Percentiles rank a stretch among this genome's conserved stretches.
These are phyloP conservation scores for slime mould (Dictyostelium discoideum) DNA, from an alignment of 78 protist species.

Conservation along the genomic window DNA sequence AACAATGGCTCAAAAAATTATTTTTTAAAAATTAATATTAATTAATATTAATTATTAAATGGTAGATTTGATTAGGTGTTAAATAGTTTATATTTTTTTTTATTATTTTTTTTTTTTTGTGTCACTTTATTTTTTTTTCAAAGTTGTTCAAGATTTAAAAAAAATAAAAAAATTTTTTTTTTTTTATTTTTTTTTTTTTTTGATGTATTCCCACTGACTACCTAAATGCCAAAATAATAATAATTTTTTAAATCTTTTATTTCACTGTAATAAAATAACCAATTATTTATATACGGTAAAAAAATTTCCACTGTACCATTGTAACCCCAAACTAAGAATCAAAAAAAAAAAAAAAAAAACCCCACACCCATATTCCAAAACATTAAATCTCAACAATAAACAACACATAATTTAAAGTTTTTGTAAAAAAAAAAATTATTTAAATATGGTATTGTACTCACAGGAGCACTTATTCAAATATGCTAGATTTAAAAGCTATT, in stretches of 20 bases:
- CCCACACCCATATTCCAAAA: not conserved
- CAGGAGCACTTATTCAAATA: not conserved
- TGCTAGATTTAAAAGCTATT: not conserved
- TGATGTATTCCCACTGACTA: not conserved
- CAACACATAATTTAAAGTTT: not conserved
- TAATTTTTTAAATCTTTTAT: not conserved
- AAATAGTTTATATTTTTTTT: not conserved
- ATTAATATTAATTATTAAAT: too few species aligned
- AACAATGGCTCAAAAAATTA: not conserved
- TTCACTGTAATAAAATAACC: not conserved
- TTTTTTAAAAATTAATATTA: too few species aligned
- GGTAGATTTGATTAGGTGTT: not conserved
- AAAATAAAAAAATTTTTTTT: too few species aligned
- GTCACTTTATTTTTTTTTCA: too few species aligned
- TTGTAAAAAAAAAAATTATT: too few species aligned
- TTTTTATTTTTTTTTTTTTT: not conserved
- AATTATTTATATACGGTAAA: too few species aligned
- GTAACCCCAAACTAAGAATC: not conserved
- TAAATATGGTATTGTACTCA: not conserved
- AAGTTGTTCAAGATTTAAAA: too few species aligned
- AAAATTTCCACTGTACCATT: not conserved
- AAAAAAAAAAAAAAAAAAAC: not conserved
- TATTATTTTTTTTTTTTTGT: not conserved
- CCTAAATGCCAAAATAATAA: not conserved
- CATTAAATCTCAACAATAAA: not conserved